These are phyloP conservation scores for Anisodus tanguticus DNA, from an alignment of 257 asterid species.

Conservation along the genomic window DNA sequence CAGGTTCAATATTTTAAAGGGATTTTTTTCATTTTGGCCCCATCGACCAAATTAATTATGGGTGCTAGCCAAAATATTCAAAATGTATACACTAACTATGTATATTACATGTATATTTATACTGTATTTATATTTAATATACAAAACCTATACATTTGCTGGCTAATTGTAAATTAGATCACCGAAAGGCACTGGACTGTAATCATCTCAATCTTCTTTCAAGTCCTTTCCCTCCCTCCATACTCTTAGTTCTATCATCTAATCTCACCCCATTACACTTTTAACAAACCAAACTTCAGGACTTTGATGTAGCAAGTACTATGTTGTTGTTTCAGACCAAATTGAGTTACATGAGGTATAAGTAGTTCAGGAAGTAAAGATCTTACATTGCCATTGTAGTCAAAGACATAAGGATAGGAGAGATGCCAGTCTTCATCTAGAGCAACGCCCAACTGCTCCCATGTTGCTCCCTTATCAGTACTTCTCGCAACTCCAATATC, in stretches of 20 bases:
- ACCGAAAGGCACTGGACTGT: no score
- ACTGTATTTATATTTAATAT: no score
- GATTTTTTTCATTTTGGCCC: no score
- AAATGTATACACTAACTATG: no score
- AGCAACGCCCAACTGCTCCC: constrained; percentile 93
- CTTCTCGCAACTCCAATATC: constrained; percentile 94
- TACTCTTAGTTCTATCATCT: not conserved
- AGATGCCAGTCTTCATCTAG: constrained; percentile 99
- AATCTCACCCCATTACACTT: not conserved
- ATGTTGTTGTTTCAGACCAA: not conserved
- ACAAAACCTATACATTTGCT: no score
- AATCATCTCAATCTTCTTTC: no score
- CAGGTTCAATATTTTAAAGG: not conserved
- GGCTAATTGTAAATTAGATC: no score
- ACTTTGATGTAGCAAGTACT: not conserved
- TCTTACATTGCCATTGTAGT: constrained; percentile 84
- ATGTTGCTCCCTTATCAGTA: constrained; percentile 79
- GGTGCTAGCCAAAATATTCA: no score
- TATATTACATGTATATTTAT: no score
- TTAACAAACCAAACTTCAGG: not conserved
- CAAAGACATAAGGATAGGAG: constrained; percentile 90
- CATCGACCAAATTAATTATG: no score
- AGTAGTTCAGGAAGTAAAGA: constrained; percentile 16
- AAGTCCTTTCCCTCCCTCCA: not conserved
- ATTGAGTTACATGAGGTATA: not conserved